Evolutionary conservation across 2,329 filamentous ascomycete genomes (phyloP).

Genomic region (Trichoderma aggressivum): DNA sequence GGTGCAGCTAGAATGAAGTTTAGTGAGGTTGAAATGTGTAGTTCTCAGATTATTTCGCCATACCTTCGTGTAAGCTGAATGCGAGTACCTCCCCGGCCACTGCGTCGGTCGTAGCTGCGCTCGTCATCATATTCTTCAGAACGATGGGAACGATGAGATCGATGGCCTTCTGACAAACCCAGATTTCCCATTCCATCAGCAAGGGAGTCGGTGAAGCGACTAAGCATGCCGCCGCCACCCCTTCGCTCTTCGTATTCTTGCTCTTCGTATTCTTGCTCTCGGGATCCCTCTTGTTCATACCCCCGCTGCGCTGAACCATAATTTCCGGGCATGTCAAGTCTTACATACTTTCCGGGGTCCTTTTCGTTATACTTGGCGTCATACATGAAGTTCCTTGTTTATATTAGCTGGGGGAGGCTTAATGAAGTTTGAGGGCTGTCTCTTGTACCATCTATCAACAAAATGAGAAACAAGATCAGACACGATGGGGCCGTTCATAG

Average conservation of each 20-base stretch:
- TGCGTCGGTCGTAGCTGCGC: background rate
- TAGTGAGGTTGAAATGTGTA: background rate
- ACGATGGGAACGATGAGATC: background rate
- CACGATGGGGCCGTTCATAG: slow-evolving; percentile 70
- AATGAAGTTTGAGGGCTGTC: background rate
- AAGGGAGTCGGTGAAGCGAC: background rate
- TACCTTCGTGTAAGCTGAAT: slow-evolving; percentile 54
- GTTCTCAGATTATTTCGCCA: background rate
- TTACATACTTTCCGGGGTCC: slow-evolving; percentile 50
- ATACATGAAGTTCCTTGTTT: slow-evolving; percentile 75
- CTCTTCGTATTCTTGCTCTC: background rate
- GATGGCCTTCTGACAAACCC: background rate
- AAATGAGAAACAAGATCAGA: slow-evolving; percentile 76
- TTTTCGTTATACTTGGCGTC: slow-evolving; percentile 68
- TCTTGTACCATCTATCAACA: slow-evolving; percentile 67
- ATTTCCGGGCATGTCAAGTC: slow-evolving; percentile 36
- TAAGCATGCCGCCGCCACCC: background rate
- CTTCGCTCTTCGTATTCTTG: background rate
- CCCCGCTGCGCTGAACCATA: slow-evolving; percentile 15
- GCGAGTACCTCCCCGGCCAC: slow-evolving; percentile 29
- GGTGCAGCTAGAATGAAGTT: slow-evolving; percentile 36
- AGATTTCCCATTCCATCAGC: slow-evolving; percentile 14
- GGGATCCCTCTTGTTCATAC: background rate
- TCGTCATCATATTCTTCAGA: slow-evolving; percentile 2
- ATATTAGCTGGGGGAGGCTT: background rate